Base-by-base conservation (phyloP, 768 basidiomycete genomes). In the Mycena sanguinolenta region DNA sequence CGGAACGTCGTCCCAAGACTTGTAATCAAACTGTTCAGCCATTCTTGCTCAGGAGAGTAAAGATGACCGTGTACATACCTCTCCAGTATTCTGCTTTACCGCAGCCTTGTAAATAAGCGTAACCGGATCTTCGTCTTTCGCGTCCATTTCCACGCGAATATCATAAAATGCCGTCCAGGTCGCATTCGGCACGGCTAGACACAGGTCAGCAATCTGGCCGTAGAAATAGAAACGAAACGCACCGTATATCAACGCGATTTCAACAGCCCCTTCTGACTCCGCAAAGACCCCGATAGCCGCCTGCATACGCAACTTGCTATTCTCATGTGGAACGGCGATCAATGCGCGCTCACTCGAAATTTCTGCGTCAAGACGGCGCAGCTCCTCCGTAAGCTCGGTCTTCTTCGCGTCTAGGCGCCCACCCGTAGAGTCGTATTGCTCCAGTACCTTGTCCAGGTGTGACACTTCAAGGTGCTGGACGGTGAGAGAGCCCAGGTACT, bases 1-100 rank as follows among this genome's bases (percentile, higher is more conserved):
- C 2, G 82, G 79, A 23, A 83, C 80, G 49, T 84, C 79, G 5
- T 75, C 74, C 84, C 85, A 86, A 12, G 78, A 71, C 83, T 83
- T 67, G 42, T 14, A 44, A 44, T 17, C 58, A 57, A 34, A 23
- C 32, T 23, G 58, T 19, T 60, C 17, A 46, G 42, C 27, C 32
- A 46, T 25, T 25, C 3, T 38, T 23, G 21, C 32, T 10, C 4
- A 39, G 27, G 4, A 30, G 12, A 30, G 13, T 21, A 7, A 5
- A 25, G 34, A 9, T 46, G 28, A 13, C 14, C 13, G 21, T n/a
- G n/a, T n/a, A n/a, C 60, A 9, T 32, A 81, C 84, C 78, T 86
- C 85, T 23, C 82, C 84, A 1, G 84, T 84, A 32, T 62, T 75
- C 70, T 86, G 85, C 2, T 74, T 78, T 27, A 86, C 78, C 7